These are phyloP conservation scores for Chalciporus pseudorubinellus DNA, from an alignment of 768 basidiomycete genomes.

Conservation along the genomic window DNA sequence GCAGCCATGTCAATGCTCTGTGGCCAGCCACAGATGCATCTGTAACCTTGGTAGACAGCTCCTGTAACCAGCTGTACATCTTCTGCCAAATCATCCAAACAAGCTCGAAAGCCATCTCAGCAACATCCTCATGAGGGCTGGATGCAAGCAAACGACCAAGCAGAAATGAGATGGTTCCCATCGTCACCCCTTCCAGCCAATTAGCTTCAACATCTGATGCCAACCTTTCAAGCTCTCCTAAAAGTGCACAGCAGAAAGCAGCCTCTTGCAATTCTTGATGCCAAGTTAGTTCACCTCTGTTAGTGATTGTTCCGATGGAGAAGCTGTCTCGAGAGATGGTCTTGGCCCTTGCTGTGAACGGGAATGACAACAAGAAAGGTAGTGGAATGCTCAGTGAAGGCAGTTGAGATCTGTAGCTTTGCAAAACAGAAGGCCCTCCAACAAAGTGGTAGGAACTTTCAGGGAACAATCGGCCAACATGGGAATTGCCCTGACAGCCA, in stretches of 20 bases:
- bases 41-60: constrained; percentile 24
- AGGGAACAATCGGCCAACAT: constrained; percentile 45
- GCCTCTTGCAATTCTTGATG: constrained; percentile 35
- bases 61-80: constrained; percentile 33
- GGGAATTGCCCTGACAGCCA: constrained; percentile 34
- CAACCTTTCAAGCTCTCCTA: constrained; percentile 36
- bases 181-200: constrained; percentile 35
- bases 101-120: constrained; percentile 19
- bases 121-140: constrained; percentile 4
- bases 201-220: constrained; percentile 34
- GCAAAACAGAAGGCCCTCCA: constrained; percentile 43
- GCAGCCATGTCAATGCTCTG: constrained; percentile 5
- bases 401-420: constrained; percentile 28
- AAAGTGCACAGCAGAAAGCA: constrained; percentile 34
- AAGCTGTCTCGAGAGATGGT: constrained; percentile 22
- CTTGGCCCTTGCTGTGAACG: constrained; percentile 7
- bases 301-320: too few relatives aligned
- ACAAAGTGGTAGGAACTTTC: constrained; percentile 36
- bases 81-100: constrained; percentile 29
- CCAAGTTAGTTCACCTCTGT: constrained; percentile 28
- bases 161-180: constrained; percentile 36
- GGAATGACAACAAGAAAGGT: constrained; percentile 32
- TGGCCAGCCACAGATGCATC: background rate
- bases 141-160: constrained; percentile 37
- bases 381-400: constrained; percentile 26